phyloP scores from a whole-genome alignment of 352 stramenopile genomes.

The Globisporangium middletonii region DNA sequence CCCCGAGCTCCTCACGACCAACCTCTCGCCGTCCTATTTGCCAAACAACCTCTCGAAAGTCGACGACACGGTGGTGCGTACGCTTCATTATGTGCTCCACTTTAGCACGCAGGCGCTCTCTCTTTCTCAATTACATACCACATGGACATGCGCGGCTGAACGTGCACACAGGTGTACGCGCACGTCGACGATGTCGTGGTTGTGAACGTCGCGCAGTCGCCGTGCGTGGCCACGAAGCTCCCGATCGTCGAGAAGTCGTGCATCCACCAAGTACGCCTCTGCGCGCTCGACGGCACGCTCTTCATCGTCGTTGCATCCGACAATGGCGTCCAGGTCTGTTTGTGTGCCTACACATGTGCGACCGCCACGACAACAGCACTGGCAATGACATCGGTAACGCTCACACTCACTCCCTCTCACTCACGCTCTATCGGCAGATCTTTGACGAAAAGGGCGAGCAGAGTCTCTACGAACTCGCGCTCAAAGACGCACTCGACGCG shows the following conservation, averaged over 20 bases:
- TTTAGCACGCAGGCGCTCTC: not conserved
- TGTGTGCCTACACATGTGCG: not conserved
- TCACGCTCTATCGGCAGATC: slow-evolving; percentile 24
- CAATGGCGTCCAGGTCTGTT: slow-evolving; percentile 42
- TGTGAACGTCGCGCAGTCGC: slow-evolving; percentile 34
- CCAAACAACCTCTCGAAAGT: slow-evolving; percentile 52
- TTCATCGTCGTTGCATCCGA: slow-evolving; percentile 67
- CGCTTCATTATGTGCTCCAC: no score
- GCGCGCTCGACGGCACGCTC: slow-evolving; percentile 27
- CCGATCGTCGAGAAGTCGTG: slow-evolving; percentile 39
- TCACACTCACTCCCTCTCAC: not conserved
- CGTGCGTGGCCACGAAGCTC: slow-evolving; percentile 33
- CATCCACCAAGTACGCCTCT: slow-evolving; percentile 65
- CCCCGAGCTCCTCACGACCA: slow-evolving; percentile 35
- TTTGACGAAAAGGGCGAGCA: slow-evolving; percentile 56
- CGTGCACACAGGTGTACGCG: slow-evolving; percentile 28
- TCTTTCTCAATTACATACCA: not conserved
- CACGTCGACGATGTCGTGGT: slow-evolving; percentile 40
- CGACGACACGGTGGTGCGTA: slow-evolving; percentile 32
- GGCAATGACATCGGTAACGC: not conserved
- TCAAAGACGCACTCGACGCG: slow-evolving; percentile 44
- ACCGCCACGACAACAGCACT: not conserved
- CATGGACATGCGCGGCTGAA: not conserved
- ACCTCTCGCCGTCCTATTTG: slow-evolving; percentile 39
- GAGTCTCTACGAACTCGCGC: slow-evolving; percentile 41